Base-by-base conservation (phyloP, 2,329 filamentous ascomycete genomes). In the Colletotrichum australisinense region DNA sequence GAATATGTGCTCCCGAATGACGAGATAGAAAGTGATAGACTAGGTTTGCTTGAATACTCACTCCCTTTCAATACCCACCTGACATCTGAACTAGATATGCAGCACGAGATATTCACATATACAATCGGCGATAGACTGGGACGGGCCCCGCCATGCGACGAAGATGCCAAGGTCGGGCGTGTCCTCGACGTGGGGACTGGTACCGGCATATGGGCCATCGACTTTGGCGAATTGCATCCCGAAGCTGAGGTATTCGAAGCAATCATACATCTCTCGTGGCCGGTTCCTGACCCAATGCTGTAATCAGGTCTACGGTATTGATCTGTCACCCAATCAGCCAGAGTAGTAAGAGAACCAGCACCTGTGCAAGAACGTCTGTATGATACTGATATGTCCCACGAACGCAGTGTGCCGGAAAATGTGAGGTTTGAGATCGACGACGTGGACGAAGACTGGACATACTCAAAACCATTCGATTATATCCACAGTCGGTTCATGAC, bases 371-470 rank as follows among this genome's bases (percentile, higher is more conserved):
- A 26, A 26, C 24, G 24, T 26, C 24, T 26, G 24, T 26, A 26
- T 26, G 4, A 38, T 38, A 38, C 12, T 38, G 14, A 38, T 1
- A 38, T 38, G 14, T 38, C 35, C 35, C 6, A 6, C 14, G 12
- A 38, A 38, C 4, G 1, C 35, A 38, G 35, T 14, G 35, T 38
- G 12, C 35, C 35, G 35, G 35, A 38, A 22, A 91, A 91, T 76
- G 83, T 89, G 57, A 82, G 81, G 24, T 91, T 90, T 78, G 80
- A 89, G 63, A 83, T 90, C 49, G 88, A 90, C 75, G 89, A 91
- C 76, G 80, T 86, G 28, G 87, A 89, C 74, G 84, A 88, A 72
- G 82, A 85, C 1, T 91, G 89, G 89, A 79, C 85, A 5, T 79
- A 76, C 24, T 85, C 85, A 71, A 76, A 82, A 1, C 81, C 86